Percentiles rank a stretch among this genome's conserved stretches.
phyloP scores from a whole-genome alignment of 2,329 filamentous ascomycete genomes.

The Ambrosiella xylebori region DNA sequence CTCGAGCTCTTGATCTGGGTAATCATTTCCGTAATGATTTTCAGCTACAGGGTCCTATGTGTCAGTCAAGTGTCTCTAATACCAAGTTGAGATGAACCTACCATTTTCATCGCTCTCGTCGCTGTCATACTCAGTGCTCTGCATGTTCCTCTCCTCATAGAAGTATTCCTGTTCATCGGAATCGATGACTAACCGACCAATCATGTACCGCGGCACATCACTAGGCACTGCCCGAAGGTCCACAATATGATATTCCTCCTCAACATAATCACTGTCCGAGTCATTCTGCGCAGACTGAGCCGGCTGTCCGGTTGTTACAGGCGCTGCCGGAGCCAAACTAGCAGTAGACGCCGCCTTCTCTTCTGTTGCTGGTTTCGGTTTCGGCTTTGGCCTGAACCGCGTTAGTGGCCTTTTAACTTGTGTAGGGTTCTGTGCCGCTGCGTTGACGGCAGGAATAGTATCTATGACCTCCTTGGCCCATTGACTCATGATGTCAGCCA shows the following conservation, averaged over 20 bases:
- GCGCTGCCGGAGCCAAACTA: not conserved
- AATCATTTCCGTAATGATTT: slow-evolving; percentile 63
- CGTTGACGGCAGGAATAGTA: slow-evolving; percentile 8
- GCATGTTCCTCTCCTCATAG: slow-evolving; percentile 21
- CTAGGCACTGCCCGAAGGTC: slow-evolving; percentile 33
- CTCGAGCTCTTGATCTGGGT: slow-evolving; percentile 62
- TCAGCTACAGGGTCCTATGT: slow-evolving; percentile 34
- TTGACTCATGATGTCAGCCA: slow-evolving; percentile 37
- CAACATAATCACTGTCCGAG: slow-evolving; percentile 37
- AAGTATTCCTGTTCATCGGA: slow-evolving; percentile 41
- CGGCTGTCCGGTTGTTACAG: not conserved
- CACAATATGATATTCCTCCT: slow-evolving; percentile 47
- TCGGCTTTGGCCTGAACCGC: slow-evolving; percentile 25
- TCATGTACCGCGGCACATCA: slow-evolving; percentile 30
- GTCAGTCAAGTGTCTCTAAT: not conserved
- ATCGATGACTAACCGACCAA: slow-evolving; percentile 40
- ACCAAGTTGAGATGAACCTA: slow-evolving; percentile 18
- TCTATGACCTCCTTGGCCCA: slow-evolving; percentile 32
- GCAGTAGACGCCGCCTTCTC: not conserved
- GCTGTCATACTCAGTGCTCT: slow-evolving; percentile 25
- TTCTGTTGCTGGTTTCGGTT: not conserved
- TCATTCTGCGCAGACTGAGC: slow-evolving; percentile 17
- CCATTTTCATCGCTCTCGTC: slow-evolving; percentile 51
- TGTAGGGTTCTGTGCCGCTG: slow-evolving; percentile 34
- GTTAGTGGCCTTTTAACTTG: slow-evolving; percentile 36